These are phyloP conservation scores for Plasmodium berghei DNA, from an alignment of 169 alveolate genomes.

Conservation along the genomic window DNA sequence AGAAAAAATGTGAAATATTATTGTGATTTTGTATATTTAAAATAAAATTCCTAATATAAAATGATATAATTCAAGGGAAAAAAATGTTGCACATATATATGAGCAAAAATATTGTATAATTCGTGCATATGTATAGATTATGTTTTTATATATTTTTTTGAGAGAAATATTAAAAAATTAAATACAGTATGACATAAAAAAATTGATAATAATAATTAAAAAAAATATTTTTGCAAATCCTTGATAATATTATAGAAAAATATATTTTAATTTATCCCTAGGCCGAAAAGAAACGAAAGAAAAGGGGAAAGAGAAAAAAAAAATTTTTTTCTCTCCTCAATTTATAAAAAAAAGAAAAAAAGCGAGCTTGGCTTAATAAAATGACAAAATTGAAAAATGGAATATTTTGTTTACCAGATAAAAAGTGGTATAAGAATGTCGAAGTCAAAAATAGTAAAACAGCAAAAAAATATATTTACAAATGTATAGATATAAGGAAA, in stretches of 20 bases:
- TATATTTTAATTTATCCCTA: neutral
- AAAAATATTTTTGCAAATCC: neutral
- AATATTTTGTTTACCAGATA: neutral
- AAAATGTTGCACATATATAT: neutral
- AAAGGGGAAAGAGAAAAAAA: neutral
- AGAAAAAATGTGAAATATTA: too few species aligned
- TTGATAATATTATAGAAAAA: too few species aligned
- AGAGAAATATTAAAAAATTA: neutral
- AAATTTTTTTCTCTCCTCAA: neutral
- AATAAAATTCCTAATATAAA: too few species aligned
- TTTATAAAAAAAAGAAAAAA: conserved; percentile 5
- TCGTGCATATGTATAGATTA: neutral
- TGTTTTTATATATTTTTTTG: neutral
- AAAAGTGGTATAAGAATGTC: neutral
- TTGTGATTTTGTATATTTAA: too few species aligned
- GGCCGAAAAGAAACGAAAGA: neutral
- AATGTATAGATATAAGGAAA: conserved; percentile 44
- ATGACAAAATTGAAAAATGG: conserved; percentile 27
- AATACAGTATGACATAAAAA: too few species aligned
- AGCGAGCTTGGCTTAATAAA: conserved; percentile 5
- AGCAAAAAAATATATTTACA: conserved; percentile 24
- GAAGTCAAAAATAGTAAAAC: conserved; percentile 21
- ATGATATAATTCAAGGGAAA: too few species aligned
- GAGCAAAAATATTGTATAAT: neutral
- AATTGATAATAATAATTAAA: neutral